Evolutionary conservation across 306 rosid species (phyloP).

Genomic region (Delonix regia): DNA sequence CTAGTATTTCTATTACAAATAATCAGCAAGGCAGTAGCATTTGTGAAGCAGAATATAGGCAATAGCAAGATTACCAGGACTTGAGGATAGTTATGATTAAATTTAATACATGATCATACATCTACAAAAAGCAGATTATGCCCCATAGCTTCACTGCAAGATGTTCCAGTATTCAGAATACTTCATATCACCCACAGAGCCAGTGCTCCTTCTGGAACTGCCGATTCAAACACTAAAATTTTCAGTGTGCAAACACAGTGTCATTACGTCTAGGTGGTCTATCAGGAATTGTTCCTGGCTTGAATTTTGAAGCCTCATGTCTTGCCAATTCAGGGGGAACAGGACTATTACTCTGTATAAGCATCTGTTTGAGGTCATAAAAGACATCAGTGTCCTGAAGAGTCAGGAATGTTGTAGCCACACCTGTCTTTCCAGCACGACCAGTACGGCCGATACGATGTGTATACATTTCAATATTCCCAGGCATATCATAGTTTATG

Average conservation of each 20-base stretch:
- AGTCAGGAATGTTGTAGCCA: constrained; percentile 83
- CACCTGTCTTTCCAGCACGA: constrained; percentile 92
- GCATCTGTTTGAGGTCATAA: constrained; percentile 95
- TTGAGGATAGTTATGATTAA: constrained; percentile 13
- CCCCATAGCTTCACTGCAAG: constrained; percentile 28
- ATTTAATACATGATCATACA: constrained; percentile 35
- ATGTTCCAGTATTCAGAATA: constrained; percentile 27
- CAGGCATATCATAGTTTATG: constrained; percentile 87
- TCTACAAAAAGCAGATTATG: constrained; percentile 28
- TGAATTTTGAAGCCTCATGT: constrained; percentile 93
- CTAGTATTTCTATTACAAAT: constrained; percentile 35
- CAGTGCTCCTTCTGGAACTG: constrained; percentile 17
- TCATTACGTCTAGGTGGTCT: constrained; percentile 87
- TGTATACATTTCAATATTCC: constrained; percentile 86
- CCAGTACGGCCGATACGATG: constrained; percentile 93
- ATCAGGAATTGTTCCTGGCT: constrained; percentile 87
- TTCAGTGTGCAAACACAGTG: constrained; percentile 75
- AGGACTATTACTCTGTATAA: constrained; percentile 74
- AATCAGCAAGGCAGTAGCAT: constrained; percentile 32
- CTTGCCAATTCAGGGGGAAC: constrained; percentile 93
- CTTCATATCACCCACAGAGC: constrained; percentile 19
- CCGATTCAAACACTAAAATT: constrained; percentile 9
- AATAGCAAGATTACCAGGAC: constrained; percentile 22
- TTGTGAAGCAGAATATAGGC: constrained; percentile 31
- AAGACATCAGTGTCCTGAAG: constrained; percentile 79